Base-by-base conservation (phyloP, 1,284 basidiomycete genomes). In the Hemileia vastatrix region DNA sequence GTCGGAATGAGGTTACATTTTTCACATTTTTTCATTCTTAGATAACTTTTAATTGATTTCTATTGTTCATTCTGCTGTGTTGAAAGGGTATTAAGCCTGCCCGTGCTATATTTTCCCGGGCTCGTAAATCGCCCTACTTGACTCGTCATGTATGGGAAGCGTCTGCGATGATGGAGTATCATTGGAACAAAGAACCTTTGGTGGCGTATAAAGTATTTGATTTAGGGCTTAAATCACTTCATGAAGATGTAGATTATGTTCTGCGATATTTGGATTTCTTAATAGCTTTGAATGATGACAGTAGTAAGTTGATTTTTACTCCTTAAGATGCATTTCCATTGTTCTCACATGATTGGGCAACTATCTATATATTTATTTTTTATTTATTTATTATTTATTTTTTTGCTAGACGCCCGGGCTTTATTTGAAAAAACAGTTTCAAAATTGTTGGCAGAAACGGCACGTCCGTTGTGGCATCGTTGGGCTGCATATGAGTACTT, bases 401-500 rank as follows among this genome's bases (percentile, higher is more conserved):
- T 36, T 31, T 64, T 6, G 66, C 21, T 67, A 94, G 93, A 98
- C 78, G 94, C 93, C 0, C 85, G 94, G 49, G 93, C 94, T 0
- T 79, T 98, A 24, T 97, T 99, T 73, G 94, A 98, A 76, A 84
- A 89, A 48, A 85, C 88, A 9, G 86, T 92, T 40, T 80, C 82
- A 4, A 79, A 78, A 9, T 91, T 97, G 73, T 76, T 86, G 0
- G 80, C 90, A 3, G 87, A 90, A 44, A 83, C 84, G 45, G 90
- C 91, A 9, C 81, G 88, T 49, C 84, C 87, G 0, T 80, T 98
- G 13, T 98, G 93, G 93, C 90, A 96, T 70, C 83, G 88, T 52
- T 98, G 94, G 95, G 86, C 90, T 2, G 82, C 86, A 64, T 95
- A 95, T 78, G 92, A 96, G 76, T 95, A 94, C 78, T 86, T 89